Conservation (phyloP, 1,139 yeast genomes). For the Scheffersomyces segobiensis region DNA sequence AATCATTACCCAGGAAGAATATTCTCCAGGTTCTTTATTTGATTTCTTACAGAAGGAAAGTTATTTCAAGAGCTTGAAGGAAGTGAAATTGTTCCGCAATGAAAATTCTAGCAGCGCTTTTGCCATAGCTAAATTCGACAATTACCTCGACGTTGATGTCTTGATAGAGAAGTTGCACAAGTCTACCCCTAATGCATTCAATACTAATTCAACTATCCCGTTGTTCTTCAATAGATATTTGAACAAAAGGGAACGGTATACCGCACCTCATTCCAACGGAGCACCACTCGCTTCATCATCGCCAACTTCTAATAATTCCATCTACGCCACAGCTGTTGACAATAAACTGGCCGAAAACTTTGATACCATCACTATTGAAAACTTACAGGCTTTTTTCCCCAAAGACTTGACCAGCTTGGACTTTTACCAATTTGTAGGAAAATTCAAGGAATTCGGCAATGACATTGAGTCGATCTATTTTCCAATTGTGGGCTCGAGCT, state of each 20-base stretch:
- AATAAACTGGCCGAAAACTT: conserved; percentile 8
- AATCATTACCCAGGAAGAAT: conserved; percentile 7
- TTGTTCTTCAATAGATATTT: conserved; percentile 15
- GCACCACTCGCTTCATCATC: conserved; percentile 8
- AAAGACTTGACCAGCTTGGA: conserved; percentile 14
- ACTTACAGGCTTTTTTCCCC: conserved; percentile 35
- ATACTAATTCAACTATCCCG: conserved; percentile 23
- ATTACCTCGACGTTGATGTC: conserved; percentile 38
- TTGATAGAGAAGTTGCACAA: conserved; percentile 22
- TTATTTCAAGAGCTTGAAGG: conserved; percentile 27
- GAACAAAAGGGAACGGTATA: conserved; percentile 19
- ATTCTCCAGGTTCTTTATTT: conserved; percentile 13
- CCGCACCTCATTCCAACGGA: conserved; percentile 19
- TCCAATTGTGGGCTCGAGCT: conserved; percentile 27
- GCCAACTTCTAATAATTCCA: conserved; percentile 1
- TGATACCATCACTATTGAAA: conserved; percentile 47
- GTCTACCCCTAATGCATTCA: conserved; percentile 30
- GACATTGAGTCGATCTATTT: conserved; percentile 45
- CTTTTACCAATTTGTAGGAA: conserved; percentile 25
- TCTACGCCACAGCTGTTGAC: background rate
- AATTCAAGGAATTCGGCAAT: conserved; percentile 38
- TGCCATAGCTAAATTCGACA: conserved; percentile 38
- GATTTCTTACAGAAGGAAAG: conserved; percentile 26
- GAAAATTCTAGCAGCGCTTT: conserved; percentile 13
- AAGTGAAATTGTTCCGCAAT: conserved; percentile 28